phyloP scores from a whole-genome alignment of 352 stramenopile species.

The Pelagophyceae sp. region DNA sequence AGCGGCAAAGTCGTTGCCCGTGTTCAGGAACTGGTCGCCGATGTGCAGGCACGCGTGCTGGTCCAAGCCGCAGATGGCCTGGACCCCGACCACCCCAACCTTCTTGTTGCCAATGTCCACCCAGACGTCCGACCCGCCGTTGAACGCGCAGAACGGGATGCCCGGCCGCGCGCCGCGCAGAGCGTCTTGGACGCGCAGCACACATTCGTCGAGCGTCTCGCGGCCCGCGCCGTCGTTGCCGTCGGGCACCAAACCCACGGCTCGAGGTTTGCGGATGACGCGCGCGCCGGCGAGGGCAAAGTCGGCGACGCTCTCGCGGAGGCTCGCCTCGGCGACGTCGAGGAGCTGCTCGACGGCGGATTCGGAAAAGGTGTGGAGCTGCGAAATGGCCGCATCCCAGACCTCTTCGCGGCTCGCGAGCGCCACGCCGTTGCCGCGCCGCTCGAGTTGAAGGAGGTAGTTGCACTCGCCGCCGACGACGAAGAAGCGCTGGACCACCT shows the following conservation, averaged over 20 bases:
- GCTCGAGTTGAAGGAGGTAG: constrained; percentile 59
- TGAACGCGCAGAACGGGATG: constrained; percentile 89
- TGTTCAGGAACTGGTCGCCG: constrained; percentile 75
- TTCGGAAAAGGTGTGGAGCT: constrained; percentile 64
- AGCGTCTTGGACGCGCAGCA: constrained; percentile 74
- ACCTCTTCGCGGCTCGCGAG: constrained; percentile 13
- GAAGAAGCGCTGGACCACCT: constrained; percentile 59
- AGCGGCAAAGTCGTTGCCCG: constrained; percentile 84
- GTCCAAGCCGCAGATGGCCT: constrained; percentile 65
- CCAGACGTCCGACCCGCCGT: constrained; percentile 88
- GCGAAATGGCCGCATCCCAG: constrained; percentile 37
- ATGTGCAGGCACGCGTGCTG: constrained; percentile 82
- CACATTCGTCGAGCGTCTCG: constrained; percentile 86
- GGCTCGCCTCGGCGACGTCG: constrained; percentile 61
- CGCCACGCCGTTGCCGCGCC: not conserved
- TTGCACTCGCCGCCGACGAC: constrained; percentile 95
- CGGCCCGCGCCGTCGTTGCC: too few relatives aligned
- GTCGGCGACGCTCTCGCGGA: constrained; percentile 60
- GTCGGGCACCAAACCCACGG: constrained; percentile 84
- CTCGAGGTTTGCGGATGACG: constrained; percentile 81
- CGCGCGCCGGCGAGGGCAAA: constrained; percentile 61
- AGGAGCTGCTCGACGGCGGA: constrained; percentile 66
- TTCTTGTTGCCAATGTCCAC: constrained; percentile 93
- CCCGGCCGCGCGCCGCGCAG: constrained; percentile 40
- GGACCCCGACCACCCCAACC: constrained; percentile 78